Evolutionary conservation across 768 basidiomycete species (phyloP).

Genomic region (Rhizopogon salebrosus): DNA sequence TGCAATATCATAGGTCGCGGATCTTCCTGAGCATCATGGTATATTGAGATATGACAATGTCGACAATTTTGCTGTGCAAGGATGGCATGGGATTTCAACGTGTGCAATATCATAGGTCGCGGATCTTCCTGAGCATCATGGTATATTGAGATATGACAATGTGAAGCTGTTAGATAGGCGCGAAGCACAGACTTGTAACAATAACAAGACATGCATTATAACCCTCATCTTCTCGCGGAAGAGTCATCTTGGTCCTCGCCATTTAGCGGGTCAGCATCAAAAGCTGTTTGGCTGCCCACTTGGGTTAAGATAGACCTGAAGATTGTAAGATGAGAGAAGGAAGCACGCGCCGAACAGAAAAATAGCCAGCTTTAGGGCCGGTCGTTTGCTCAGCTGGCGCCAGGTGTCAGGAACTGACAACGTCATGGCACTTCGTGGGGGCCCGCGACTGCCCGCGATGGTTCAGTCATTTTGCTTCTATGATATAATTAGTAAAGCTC

Average conservation of each 20-base stretch:
- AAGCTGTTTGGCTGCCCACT: conserved; percentile 41
- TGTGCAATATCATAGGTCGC: too few species aligned
- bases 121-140: too few species aligned
- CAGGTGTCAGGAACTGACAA: too few species aligned
- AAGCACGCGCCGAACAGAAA: background rate
- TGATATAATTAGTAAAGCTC: too few species aligned
- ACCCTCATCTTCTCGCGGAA: conserved; percentile 36
- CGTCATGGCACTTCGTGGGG: too few species aligned
- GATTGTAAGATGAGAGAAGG: conserved; percentile 42
- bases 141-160: background rate
- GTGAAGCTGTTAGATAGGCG: conserved; percentile 35
- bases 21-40: too few species aligned
- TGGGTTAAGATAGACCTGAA: conserved; percentile 61
- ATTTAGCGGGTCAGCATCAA: conserved; percentile 60
- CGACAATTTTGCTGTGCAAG: too few species aligned
- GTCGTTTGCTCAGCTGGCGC: conserved; percentile 2
- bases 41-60: too few species aligned
- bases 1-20: too few species aligned
- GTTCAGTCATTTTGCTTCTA: too few species aligned
- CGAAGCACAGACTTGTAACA: conserved; percentile 36
- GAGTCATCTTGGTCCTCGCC: conserved; percentile 68
- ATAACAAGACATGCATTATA: conserved; percentile 59
- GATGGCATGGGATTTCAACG: too few species aligned
- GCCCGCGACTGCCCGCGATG: too few species aligned
- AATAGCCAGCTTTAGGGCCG: conserved; percentile 21